Conservation (phyloP, 176 grass and related monocot species). For the Aegilops longissima region DNA sequence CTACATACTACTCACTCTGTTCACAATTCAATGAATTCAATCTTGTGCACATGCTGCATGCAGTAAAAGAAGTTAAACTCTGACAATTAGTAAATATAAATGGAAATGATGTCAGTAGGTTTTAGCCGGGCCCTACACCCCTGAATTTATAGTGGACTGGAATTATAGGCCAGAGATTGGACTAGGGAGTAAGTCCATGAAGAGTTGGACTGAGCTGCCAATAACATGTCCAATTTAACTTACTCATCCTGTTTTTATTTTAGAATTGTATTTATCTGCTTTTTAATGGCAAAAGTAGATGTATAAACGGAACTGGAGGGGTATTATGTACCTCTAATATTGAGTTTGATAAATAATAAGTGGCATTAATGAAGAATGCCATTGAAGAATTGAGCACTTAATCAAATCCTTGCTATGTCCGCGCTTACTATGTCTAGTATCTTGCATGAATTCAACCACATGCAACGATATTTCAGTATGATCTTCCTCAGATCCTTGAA, state of each 20-base stretch:
- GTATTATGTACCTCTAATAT: no score
- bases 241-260: background rate
- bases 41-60: background rate
- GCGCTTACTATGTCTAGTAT: background rate
- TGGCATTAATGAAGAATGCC: no score
- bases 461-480: constrained; percentile 39
- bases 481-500: constrained; percentile 55
- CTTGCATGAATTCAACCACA: constrained; percentile 45
- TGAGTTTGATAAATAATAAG: no score
- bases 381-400: no score
- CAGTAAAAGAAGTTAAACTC: background rate
- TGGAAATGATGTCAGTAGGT: background rate
- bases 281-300: no score
- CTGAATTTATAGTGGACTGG: background rate
- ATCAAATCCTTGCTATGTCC: no score
- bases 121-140: background rate
- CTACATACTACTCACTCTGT: background rate
- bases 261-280: background rate
- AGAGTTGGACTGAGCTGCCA: background rate
- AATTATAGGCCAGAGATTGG: background rate
- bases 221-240: background rate
- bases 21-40: background rate
- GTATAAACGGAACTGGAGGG: no score
- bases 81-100: background rate
- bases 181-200: background rate